Evolutionary conservation across 306 rosid species (phyloP).

Genomic region (Potentilla sterilis): DNA sequence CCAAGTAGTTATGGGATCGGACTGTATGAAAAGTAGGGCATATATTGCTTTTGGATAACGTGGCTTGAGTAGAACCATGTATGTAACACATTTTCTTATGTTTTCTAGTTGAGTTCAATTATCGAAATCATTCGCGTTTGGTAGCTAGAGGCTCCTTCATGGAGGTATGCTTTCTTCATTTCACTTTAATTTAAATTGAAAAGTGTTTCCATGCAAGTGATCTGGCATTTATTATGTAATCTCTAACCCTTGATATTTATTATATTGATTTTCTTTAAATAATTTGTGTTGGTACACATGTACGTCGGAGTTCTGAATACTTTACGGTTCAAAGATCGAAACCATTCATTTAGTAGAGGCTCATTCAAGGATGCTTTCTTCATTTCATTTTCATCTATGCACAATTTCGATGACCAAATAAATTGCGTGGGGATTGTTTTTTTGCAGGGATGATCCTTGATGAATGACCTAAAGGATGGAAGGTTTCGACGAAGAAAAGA

Average conservation of each 20-base stretch:
- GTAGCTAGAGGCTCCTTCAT: too few relatives aligned
- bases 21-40: background rate
- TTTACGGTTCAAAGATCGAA: background rate
- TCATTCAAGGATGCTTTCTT: background rate
- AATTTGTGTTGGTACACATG: too few relatives aligned
- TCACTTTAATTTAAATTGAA: too few relatives aligned
- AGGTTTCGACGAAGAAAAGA: background rate
- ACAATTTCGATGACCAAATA: too few relatives aligned
- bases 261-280: too few relatives aligned
- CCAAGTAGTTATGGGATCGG: background rate
- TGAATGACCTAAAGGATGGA: background rate
- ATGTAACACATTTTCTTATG: background rate
- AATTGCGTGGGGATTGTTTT: too few relatives aligned
- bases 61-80: constrained; percentile 4
- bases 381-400: background rate
- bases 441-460: background rate
- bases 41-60: background rate
- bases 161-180: too few relatives aligned
- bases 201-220: too few relatives aligned
- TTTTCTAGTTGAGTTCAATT: background rate
- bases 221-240: too few relatives aligned
- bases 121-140: background rate
- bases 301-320: too few relatives aligned
- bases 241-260: too few relatives aligned
- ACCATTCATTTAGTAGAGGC: background rate